Base-by-base conservation (phyloP, 129 eudicot genomes). In the Erigeron canadensis region DNA sequence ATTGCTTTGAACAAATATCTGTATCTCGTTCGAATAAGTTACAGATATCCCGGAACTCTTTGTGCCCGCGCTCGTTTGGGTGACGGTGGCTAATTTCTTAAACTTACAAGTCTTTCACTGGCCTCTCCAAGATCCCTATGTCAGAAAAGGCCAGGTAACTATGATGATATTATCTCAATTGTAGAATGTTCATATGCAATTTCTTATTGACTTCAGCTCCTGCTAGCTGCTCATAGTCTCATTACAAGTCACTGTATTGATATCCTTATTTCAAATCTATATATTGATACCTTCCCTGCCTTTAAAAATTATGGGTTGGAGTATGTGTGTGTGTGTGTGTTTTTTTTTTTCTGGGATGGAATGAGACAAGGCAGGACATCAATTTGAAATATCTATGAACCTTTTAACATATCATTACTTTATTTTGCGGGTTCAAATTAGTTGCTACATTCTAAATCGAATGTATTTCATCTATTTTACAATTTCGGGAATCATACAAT, bases 61-160 rank as follows among this genome's bases (percentile, higher is more conserved):
- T 61, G 71, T 70, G 81, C 81, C 81, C 77, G 81, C 77, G 18
- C 81, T 77, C 80, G 15, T 41, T 22, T 6, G 60, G 46, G 81
- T 63, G 81, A 77, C 71, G 81, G 81, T 70, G 81, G 81, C 72
- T 55, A 70, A 48, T 76, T 69, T 44, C 69, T 68, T 47, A 61
- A 77, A 77, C 71, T 15, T 43, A 16, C 50, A 39, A 40, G 68
- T 63, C 22, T 42, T 41, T 40, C 7, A 12, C 48, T 61, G 65
- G 48, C 48, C 47, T 73, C 44, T 28, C 21, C 64, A 40, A 65
- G 46, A 72, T 15, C 55, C 22, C 22, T 13, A 39, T 63, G 38
- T 64, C 7, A 18, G 40, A 66, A 12, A 60, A 23, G n/a, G 10
- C 5, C 73, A 56, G 73, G 73, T 8, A 17, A 16, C 37, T 67